These are phyloP conservation scores for Jatropha multifida DNA, from an alignment of 441 rosid species.

Conservation along the genomic window DNA sequence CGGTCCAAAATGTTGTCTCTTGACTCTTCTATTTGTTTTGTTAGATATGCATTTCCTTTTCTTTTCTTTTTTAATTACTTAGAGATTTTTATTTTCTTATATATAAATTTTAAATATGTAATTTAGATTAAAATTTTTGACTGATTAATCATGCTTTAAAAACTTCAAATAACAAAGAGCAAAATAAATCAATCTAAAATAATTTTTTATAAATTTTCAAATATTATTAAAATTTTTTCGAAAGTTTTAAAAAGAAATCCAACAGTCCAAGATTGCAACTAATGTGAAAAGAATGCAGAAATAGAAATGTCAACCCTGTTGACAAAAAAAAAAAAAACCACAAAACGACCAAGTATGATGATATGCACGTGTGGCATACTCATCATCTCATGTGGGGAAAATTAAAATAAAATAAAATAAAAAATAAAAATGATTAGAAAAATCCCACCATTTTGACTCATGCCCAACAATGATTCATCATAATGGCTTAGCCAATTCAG, in stretches of 20 bases:
- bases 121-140: no score
- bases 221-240: no score
- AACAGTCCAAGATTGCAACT: no score
- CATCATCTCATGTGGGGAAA: constrained; percentile 31
- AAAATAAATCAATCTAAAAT: not conserved
- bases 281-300: constrained; percentile 13
- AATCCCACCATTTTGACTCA: constrained; percentile 33
- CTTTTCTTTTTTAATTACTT: no score
- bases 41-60: not conserved
- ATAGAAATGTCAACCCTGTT: constrained; percentile 31
- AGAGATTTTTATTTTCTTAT: no score
- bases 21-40: not conserved
- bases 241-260: no score
- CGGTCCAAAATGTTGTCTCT: not conserved
- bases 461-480: constrained; percentile 26
- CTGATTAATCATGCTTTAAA: not conserved
- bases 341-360: constrained; percentile 18
- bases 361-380: constrained; percentile 45
- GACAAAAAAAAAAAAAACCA: constrained; percentile 22
- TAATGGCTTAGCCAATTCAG: not conserved
- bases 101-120: no score
- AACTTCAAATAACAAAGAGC: not conserved
- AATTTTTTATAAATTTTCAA: no score
- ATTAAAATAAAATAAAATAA: not conserved
- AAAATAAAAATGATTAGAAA: not conserved